phyloP scores from a whole-genome alignment of 208 protist species.

The Wallacemonas collosoma region DNA sequence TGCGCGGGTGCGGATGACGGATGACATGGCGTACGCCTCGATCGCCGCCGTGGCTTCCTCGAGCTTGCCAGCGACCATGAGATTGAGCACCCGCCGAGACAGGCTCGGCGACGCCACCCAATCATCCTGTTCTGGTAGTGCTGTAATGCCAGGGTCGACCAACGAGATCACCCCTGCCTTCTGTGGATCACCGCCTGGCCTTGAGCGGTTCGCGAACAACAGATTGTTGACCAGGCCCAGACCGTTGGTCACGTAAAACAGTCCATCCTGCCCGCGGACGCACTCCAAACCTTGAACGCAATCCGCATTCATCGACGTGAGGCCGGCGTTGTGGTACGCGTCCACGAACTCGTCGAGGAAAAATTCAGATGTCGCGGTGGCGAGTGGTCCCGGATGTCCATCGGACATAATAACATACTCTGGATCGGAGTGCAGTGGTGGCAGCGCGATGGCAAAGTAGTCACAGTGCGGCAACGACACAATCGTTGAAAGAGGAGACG shows the following conservation, averaged over 20 bases:
- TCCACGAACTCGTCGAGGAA: constrained; percentile 24
- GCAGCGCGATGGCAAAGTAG: constrained; percentile 52
- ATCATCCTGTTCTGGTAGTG: background rate
- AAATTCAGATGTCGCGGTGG: background rate
- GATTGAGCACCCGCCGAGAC: background rate
- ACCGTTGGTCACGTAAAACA: constrained; percentile 57
- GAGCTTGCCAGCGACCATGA: constrained; percentile 22
- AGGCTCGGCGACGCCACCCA: background rate
- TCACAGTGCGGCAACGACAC: constrained; percentile 24
- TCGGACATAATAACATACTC: constrained; percentile 34
- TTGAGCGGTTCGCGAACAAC: background rate
- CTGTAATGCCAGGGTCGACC: constrained; percentile 8
- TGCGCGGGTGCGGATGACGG: background rate
- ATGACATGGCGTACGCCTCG: constrained; percentile 14
- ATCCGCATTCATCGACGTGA: constrained; percentile 14
- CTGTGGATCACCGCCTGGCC: background rate
- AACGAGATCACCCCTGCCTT: background rate
- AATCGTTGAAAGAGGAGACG: constrained; percentile 36
- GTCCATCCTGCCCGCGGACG: constrained; percentile 36
- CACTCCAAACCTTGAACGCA: constrained; percentile 37
- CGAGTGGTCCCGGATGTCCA: constrained; percentile 21
- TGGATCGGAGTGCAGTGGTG: constrained; percentile 48
- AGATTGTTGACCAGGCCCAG: constrained; percentile 41
- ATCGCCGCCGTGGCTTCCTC: constrained; percentile 22
- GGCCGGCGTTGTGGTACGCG: constrained; percentile 15